Base-by-base conservation (phyloP, 805 yeast genomes). In the Wickerhamomyces strasburgensis region DNA sequence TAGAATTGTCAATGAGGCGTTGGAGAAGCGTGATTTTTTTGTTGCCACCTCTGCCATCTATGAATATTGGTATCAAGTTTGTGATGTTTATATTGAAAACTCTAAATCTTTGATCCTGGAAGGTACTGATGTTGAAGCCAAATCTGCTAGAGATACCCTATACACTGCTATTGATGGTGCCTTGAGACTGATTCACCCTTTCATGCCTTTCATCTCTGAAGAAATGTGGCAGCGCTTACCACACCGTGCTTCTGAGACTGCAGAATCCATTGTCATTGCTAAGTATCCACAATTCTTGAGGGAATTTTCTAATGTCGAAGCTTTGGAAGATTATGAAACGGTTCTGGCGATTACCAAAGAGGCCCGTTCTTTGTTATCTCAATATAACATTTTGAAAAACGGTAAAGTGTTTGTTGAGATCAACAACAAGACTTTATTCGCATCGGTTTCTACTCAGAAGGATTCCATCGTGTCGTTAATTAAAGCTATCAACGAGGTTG, bases 181-280 rank as follows among this genome's bases (percentile, higher is more conserved):
- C 9, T 74, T 90, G 68, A 81, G 74, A 60, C 60, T 93, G 68
- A 93, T 90, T 51, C 98, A 90, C 60, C 98, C 98, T 61, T 93
- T 87, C 72, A 93, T 93, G 98, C 98, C 98, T 27, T 93, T 78
- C 60, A 70, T 93, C 49, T 82, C 98, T 33, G 98, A 93, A 66
- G 98, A 93, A 72, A 78, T 93, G 85, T 93, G 97, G 97, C 98
- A 93, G 70, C 85, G 98, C 66, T 70, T 93, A 56, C 98, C 98
- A 53, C 82, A 84, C 56, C 80, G 96, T 59, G 73, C 76, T 6
- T 67, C 78, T 37, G 96, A 85, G 53, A 64, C 65, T 16, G 69
- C 87, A 19, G 67, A 62, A 35, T 73, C 96, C 15, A 87, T 93
- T 60, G 80, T 79, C 35, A 76, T 77, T 57, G 95, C 96, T 29